Evolutionary conservation across 2,329 filamentous ascomycete species (phyloP).

Genomic region (Trichothecium roseum): DNA sequence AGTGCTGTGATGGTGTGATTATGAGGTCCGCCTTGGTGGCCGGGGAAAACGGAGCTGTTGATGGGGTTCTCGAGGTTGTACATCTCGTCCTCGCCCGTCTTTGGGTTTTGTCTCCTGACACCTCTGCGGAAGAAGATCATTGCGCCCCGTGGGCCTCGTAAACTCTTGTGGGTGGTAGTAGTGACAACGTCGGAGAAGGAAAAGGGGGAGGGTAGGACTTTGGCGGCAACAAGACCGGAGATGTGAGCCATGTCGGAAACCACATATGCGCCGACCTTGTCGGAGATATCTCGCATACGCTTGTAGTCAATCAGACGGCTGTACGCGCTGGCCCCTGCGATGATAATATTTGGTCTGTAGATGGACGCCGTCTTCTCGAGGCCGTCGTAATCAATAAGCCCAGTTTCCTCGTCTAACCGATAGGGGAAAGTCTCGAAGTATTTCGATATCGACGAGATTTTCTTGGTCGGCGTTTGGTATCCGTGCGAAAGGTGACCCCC

Average conservation of each 20-base stretch:
- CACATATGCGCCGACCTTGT: slow-evolving; percentile 87
- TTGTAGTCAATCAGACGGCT: slow-evolving; percentile 93
- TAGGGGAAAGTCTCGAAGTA: slow-evolving; percentile 99
- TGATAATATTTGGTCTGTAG: slow-evolving; percentile 91
- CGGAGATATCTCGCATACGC: slow-evolving; percentile 79
- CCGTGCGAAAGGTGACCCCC: slow-evolving; percentile 94
- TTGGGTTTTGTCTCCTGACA: slow-evolving; percentile 69
- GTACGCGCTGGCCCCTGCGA: slow-evolving; percentile 92
- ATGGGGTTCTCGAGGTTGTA: slow-evolving; percentile 92
- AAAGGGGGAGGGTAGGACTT: slow-evolving; percentile 85
- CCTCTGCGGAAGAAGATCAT: slow-evolving; percentile 99
- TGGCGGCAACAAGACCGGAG: slow-evolving; percentile 84
- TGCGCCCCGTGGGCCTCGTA: slow-evolving; percentile 87
- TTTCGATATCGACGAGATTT: slow-evolving; percentile 97
- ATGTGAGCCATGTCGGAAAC: slow-evolving; percentile 97
- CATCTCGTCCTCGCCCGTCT: slow-evolving; percentile 73
- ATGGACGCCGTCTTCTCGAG: slow-evolving; percentile 78
- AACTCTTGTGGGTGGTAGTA: slow-evolving; percentile 95
- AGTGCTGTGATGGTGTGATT: slow-evolving; percentile 98
- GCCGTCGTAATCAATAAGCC: slow-evolving; percentile 88
- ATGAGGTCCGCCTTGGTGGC: slow-evolving; percentile 94
- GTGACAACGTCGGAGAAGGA: slow-evolving; percentile 87
- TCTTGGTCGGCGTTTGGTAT: slow-evolving; percentile 88
- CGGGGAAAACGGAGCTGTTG: slow-evolving; percentile 94
- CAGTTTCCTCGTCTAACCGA: slow-evolving; percentile 79